Conservation (phyloP, 257 asterid genomes). For the Ocimum tenuiflorum region DNA sequence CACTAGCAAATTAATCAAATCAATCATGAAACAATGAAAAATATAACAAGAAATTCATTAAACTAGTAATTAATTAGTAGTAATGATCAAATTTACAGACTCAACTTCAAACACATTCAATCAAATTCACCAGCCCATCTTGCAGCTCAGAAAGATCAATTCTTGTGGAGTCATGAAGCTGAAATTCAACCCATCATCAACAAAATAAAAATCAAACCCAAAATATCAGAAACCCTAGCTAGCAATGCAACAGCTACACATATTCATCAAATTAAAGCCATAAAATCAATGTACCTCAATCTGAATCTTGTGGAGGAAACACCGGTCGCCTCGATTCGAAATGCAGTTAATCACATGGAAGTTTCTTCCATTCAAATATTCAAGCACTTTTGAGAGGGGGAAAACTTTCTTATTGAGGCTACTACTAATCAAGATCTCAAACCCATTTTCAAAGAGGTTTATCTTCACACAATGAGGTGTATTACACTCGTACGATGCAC, state of each 20-base stretch:
- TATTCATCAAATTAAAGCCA: too few relatives aligned
- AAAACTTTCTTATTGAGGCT: background rate
- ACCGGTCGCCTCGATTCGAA: slow-evolving; percentile 8
- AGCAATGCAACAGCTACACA: too few relatives aligned
- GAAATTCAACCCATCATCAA: background rate
- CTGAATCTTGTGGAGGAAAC: slow-evolving; percentile 22
- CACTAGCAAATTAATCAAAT: too few relatives aligned
- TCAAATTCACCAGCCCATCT: slow-evolving; percentile 12
- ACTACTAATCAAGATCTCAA: slow-evolving; percentile 28
- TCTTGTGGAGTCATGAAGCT: slow-evolving; percentile 10
- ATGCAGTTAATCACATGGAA: slow-evolving; percentile 25
- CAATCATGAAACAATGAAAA: too few relatives aligned
- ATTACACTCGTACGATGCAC: background rate
- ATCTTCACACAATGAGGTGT: slow-evolving; percentile 13
- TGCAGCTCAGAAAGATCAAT: slow-evolving; percentile 16
- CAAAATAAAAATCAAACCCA: too few relatives aligned
- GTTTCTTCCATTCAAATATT: slow-evolving; percentile 7
- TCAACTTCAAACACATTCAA: background rate
- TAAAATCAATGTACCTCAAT: slow-evolving; percentile 11
- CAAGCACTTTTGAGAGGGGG: slow-evolving; percentile 31
- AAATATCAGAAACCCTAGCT: background rate
- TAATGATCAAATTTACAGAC: background rate
- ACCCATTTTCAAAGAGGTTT: slow-evolving; percentile 12
- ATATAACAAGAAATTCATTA: too few relatives aligned
- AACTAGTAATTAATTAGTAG: too few relatives aligned